Conservation (phyloP, 345 rosid genomes). For the Eucalyptus fibrosa region DNA sequence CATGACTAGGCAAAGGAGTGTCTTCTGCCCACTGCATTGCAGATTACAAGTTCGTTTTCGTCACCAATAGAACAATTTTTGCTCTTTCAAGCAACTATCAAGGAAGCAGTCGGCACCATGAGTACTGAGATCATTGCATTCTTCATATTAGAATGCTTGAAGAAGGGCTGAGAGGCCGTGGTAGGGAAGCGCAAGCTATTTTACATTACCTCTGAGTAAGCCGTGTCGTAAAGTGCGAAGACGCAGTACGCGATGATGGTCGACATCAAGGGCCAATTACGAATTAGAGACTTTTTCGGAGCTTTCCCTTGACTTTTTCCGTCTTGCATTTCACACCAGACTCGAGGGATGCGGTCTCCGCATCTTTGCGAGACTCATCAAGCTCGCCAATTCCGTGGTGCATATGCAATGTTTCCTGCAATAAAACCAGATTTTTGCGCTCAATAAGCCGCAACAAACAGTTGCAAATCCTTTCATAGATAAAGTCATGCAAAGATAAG, state of each 20-base stretch:
- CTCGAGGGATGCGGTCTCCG: constrained; percentile 4
- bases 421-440: background rate
- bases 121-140: background rate
- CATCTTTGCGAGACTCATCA: constrained; percentile 21
- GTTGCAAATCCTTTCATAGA: background rate
- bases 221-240: constrained; percentile 90
- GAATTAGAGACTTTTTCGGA: constrained; percentile 28
- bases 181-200: background rate
- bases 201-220: constrained; percentile 70
- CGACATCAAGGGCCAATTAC: constrained; percentile 87
- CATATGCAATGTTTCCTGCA: constrained; percentile 68
- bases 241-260: constrained; percentile 71
- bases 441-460: background rate
- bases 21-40: background rate
- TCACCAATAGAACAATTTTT: background rate
- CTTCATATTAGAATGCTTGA: background rate
- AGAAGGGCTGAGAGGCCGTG: background rate
- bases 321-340: background rate
- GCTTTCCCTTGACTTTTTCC: constrained; percentile 4
- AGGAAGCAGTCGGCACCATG: background rate
- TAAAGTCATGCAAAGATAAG: background rate
- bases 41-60: background rate
- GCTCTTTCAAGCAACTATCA: background rate
- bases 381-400: constrained; percentile 18
- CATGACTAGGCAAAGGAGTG: background rate